Evolutionary conservation across 768 basidiomycete genomes (phyloP).

Genomic region (Scleroderma bovista): DNA sequence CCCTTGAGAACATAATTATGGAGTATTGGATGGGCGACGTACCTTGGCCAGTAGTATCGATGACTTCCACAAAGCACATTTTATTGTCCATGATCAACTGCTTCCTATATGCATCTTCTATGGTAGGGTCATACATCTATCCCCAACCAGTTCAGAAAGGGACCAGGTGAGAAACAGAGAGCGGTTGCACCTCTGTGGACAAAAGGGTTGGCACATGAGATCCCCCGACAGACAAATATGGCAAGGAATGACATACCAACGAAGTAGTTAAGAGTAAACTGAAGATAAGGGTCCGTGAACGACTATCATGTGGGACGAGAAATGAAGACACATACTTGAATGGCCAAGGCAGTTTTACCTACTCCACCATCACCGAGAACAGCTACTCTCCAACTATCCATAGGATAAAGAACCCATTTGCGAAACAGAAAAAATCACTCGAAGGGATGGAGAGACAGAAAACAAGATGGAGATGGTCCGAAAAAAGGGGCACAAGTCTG

Average conservation of each 20-base stretch:
- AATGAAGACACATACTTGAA: slow-evolving; percentile 58
- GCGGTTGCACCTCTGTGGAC: slow-evolving; percentile 52
- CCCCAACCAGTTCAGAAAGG: slow-evolving; percentile 7
- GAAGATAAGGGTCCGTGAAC: slow-evolving; percentile 10
- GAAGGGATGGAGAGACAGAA: slow-evolving; percentile 2
- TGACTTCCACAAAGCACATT: slow-evolving; percentile 94
- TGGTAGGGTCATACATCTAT: slow-evolving; percentile 96
- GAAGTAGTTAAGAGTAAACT: slow-evolving; percentile 96
- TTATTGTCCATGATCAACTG: slow-evolving; percentile 91
- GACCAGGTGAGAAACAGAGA: slow-evolving; percentile 5
- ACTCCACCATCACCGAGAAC: slow-evolving; percentile 97
- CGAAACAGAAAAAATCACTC: slow-evolving; percentile 13
- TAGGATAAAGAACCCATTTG: slow-evolving; percentile 31
- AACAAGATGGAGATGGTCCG: slow-evolving; percentile 12
- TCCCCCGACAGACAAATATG: slow-evolving; percentile 4
- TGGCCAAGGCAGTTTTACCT: slow-evolving; percentile 93
- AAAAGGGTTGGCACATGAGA: slow-evolving; percentile 12
- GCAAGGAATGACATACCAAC: slow-evolving; percentile 59
- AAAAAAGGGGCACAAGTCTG: slow-evolving; percentile 13
- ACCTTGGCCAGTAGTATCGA: slow-evolving; percentile 98
- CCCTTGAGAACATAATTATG: slow-evolving; percentile 14
- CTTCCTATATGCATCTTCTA: slow-evolving; percentile 97
- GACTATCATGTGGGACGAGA: not conserved
- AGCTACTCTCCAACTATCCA: slow-evolving; percentile 95
- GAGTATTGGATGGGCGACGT: slow-evolving; percentile 21